Base-by-base conservation (phyloP, 2,329 filamentous ascomycete genomes). In the Didymella lethalis region DNA sequence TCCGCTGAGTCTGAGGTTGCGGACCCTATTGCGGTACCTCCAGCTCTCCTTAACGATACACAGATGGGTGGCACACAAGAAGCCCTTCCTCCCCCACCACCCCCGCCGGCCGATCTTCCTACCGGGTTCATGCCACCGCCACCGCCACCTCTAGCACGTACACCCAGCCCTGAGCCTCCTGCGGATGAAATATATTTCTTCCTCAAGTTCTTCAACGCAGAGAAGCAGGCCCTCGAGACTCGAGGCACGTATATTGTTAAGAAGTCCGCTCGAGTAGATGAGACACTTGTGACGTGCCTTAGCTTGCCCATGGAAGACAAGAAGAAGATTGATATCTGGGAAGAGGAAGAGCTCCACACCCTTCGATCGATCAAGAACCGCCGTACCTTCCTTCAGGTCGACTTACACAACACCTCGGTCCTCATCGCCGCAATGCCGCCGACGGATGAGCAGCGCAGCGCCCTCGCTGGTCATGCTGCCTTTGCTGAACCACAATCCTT, bases 241-340 rank as follows among this genome's bases (percentile, higher is more conserved):
- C 68, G 68, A 5, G 75, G 76, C 25, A 75, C 70, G 5, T 69
- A 75, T 48, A 62, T 77, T 14, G 70, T 64, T 12, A 65, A 66
- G 7, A 73, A 69, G 47, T 69, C 68, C 18, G 72, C 70, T 14
- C 70, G 73, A 44, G 67, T 79, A 7, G 76, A 78, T 36, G 66
- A 67, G 31, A 75, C 71, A 2, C 59, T 78, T 6, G 59, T 68
- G 6, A 65, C 68, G 18, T 52, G 74, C 8, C 67, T 79, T 4
- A 65, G 65, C 2, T 51, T 75, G 7, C 65, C 71, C 11, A 48
- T 64, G 14, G 72, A 77, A 48, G 66, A 72, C 36, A 73, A 75
- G 64, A 69, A 72, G 48, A 74, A 73, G 61, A 71, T 86, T 44
- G 83, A 86, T 58, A 64, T 82, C 6, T 85, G 83, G 63, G 82